Base-by-base conservation (phyloP, 148 eudicot genomes). In the Salicornia ramosissima region DNA sequence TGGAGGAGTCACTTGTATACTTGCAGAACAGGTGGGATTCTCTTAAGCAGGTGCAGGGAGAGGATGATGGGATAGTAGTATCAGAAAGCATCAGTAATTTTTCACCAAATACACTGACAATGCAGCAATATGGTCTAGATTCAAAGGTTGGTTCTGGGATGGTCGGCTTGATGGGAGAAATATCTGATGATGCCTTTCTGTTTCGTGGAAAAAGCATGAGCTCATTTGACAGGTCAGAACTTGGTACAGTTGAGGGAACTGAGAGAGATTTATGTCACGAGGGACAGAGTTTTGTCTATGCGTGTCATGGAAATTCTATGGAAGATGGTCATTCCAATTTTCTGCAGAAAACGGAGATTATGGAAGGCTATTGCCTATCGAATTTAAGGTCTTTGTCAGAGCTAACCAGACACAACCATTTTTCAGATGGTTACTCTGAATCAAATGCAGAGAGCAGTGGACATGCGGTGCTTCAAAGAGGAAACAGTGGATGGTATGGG, bases 11-110 rank as follows among this genome's bases (percentile, higher is more conserved):
- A 2, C 68, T 81, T 65, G 82, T 86, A 52, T 92, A 94, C 81
- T 88, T 94, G 81, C 92, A 94, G 77, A 88, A 77, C 77, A 83
- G 98, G 81, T 90, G 98, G 98, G 83, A 88, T 77, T 77, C 74
- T 79, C 71, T 79, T 30, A 88, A 85, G 80, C 83, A 82, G 76
- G 81, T 64, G 29, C 86, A 75, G 70, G 86, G 77, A 61, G 73
- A 43, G 70, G 82, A 82, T 46, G 81, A 46, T 58, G 26, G 25
- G 15, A 61, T 39, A 61, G 69, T 52, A 46, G 80, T 72, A 21
- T 65, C 26, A 63, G 70, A 60, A 42, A 64, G 56, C 64, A 65
- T 68, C 64, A 53, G 63, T 68, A 76, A 71, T 29, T 62, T 70
- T 76, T 69, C 77, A 36, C 78, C 88, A 59, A 70, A 81, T 67